These are phyloP conservation scores for Phlyctochytrium planicorne DNA, from an alignment of 192 early-diverging fungal species.

Conservation along the genomic window DNA sequence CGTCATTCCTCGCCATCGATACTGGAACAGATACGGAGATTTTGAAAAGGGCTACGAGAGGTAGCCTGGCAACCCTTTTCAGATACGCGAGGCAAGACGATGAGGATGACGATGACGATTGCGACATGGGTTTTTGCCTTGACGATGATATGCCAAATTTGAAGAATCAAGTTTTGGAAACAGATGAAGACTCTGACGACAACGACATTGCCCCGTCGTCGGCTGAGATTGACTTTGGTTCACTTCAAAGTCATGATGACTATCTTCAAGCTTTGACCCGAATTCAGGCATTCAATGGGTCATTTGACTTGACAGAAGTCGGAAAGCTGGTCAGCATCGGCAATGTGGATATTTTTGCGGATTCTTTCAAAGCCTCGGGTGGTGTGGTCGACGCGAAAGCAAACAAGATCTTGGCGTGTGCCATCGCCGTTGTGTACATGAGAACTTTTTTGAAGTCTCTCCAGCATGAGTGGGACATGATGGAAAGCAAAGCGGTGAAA, in stretches of 20 bases:
- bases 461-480: background rate
- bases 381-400: background rate
- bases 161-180: no score
- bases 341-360: background rate
- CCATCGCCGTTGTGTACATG: background rate
- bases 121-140: no score
- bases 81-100: no score
- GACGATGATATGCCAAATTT: no score
- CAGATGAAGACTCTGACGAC: no score
- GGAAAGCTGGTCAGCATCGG: background rate
- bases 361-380: background rate
- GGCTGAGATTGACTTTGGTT: no score
- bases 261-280: background rate
- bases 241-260: no score
- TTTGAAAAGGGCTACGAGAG: no score
- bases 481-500: background rate
- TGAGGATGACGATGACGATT: no score
- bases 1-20: constrained; percentile 43
- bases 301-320: background rate
- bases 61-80: no score
- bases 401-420: background rate
- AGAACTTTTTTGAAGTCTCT: background rate
- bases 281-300: background rate
- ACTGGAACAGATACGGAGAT: no score
- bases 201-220: no score